A percentile compares a stretch with the other conserved stretches of the same genome.
Conservation (phyloP, 768 basidiomycete genomes). For the Boletus rubescentipes region DNA sequence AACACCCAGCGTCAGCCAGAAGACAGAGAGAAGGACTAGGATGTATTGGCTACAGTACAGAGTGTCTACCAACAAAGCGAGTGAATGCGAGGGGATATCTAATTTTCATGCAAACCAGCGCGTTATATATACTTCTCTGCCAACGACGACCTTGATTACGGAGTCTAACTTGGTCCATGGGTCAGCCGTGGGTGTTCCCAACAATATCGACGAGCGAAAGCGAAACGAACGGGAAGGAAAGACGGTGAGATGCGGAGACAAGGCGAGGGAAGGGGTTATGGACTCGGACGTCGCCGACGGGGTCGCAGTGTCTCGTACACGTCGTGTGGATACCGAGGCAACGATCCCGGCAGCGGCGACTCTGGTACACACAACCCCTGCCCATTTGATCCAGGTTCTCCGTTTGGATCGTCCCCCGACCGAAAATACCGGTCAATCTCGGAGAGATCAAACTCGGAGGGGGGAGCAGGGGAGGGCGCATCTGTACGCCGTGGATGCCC, state of each 20-base stretch:
- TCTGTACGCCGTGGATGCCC: constrained; percentile 14
- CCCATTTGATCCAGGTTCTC: not conserved
- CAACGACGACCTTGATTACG: not conserved
- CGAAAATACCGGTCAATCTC: constrained; percentile 80
- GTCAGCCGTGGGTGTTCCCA: not conserved
- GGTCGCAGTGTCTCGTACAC: constrained; percentile 10
- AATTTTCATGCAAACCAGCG: not conserved
- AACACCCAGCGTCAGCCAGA: no score
- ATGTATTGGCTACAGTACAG: constrained; percentile 3
- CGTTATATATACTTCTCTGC: not conserved
- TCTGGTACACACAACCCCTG: not conserved
- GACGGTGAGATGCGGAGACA: no score
- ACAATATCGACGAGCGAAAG: not conserved
- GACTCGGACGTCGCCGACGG: constrained; percentile 6
- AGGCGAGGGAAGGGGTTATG: not conserved
- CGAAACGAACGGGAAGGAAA: not conserved
- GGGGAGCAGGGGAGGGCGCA: constrained; percentile 36
- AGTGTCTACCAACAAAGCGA: not conserved
- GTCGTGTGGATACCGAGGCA: constrained; percentile 3
- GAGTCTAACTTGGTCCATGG: constrained; percentile 29
- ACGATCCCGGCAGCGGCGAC: not conserved
- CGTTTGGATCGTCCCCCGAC: constrained; percentile 25
- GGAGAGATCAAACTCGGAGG: constrained; percentile 62
- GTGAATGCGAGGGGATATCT: constrained; percentile 10
- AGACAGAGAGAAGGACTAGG: no score